These are phyloP conservation scores for Mycena maculata DNA, from an alignment of 768 basidiomycete genomes.

Conservation along the genomic window DNA sequence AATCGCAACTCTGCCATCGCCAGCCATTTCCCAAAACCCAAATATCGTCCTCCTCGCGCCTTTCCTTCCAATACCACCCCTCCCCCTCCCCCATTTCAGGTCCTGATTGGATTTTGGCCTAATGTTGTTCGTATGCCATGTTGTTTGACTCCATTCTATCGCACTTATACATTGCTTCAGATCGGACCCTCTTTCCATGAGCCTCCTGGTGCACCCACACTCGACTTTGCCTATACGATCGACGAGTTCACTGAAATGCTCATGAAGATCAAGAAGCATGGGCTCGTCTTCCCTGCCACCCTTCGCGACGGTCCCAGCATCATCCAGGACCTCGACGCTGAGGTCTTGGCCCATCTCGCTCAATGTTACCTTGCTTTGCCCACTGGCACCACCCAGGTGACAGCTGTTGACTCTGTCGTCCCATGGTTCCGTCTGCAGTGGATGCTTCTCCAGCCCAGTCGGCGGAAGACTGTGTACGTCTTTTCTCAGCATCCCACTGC, in stretches of 20 bases:
- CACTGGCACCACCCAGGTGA: not conserved
- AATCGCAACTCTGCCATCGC: conserved; percentile 4
- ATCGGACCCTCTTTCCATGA: not conserved
- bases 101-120: not conserved
- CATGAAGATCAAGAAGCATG: not conserved
- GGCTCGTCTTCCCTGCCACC: not conserved
- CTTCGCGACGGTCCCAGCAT: conserved; percentile 1
- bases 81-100: not conserved
- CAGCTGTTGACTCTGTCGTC: not conserved
- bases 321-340: not conserved
- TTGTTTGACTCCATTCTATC: not conserved
- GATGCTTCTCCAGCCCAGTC: not conserved
- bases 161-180: not conserved
- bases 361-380: not conserved
- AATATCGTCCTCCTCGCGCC: not conserved
- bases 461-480: not conserved
- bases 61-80: not conserved
- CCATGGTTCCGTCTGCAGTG: conserved; percentile 1
- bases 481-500: not conserved
- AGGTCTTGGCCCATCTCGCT: not conserved
- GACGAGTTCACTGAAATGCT: conserved; percentile 12
- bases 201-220: not conserved
- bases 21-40: conserved; percentile 4
- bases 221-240: conserved; percentile 1
- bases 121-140: not conserved